Percentiles rank a stretch among this genome's conserved stretches.
Evolutionary conservation across 495 filamentous ascomycete species (phyloP).

Genomic region (Viridothelium virens): DNA sequence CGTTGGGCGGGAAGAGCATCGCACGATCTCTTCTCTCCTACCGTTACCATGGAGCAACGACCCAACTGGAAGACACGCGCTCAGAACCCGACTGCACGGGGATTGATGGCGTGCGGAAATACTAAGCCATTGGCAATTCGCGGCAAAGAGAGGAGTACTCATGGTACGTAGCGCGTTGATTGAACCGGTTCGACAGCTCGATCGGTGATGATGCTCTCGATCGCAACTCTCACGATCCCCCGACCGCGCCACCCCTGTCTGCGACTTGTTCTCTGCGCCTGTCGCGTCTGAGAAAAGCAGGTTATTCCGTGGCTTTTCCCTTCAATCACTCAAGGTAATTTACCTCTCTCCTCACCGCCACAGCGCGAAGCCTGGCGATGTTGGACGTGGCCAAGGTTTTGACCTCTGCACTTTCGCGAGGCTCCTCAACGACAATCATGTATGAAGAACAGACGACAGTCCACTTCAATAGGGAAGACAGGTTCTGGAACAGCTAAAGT

Average conservation of each 20-base stretch:
- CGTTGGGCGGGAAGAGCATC: slow-evolving; percentile 5
- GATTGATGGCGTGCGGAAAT: neutral
- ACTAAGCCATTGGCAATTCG: neutral
- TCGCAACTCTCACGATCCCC: neutral
- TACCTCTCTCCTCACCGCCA: no score
- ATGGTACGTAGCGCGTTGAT: neutral
- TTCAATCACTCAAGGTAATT: no score
- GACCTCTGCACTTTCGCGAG: no score
- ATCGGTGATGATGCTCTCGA: slow-evolving; percentile 4
- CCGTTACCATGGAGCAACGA: neutral
- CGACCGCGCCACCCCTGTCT: slow-evolving; percentile 4
- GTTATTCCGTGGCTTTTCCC: neutral
- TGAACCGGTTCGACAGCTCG: neutral
- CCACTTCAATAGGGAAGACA: no score
- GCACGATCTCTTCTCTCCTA: neutral
- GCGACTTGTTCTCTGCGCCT: slow-evolving; percentile 8
- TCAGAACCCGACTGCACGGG: neutral
- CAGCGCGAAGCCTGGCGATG: no score
- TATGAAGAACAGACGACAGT: no score
- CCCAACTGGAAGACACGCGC: neutral
- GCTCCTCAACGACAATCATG: no score
- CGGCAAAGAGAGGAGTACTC: no score
- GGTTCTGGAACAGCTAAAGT: no score
- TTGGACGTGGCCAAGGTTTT: no score
- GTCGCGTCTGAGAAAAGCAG: neutral